Evolutionary conservation across 192 early-diverging fungal genomes (phyloP).

Genomic region (Rhizophagus sp.): DNA sequence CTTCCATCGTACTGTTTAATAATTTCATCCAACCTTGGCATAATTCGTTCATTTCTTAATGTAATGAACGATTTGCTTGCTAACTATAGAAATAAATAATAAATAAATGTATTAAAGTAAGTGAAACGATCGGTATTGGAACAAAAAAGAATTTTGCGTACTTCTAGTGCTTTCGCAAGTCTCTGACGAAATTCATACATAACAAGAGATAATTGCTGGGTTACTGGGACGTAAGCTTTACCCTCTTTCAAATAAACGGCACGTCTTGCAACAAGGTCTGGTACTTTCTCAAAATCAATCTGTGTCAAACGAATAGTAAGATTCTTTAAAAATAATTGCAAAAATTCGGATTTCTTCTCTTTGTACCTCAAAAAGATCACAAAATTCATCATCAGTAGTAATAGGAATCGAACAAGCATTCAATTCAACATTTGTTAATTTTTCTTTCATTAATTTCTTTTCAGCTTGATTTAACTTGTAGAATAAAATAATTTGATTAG

Average conservation of each 20-base stretch:
- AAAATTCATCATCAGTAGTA: conserved; percentile 45
- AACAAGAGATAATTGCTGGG: conserved; percentile 72
- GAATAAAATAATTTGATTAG: not conserved
- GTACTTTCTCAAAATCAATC: conserved; percentile 72
- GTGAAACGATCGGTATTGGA: not conserved
- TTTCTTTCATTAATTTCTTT: conserved; percentile 33
- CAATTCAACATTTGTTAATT: conserved; percentile 34
- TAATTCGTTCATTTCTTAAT: conserved; percentile 88
- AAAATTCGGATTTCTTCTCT: not conserved
- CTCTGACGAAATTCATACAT: conserved; percentile 73
- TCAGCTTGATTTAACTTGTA: conserved; percentile 37
- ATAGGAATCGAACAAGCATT: conserved; percentile 16
- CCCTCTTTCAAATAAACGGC: conserved; percentile 65
- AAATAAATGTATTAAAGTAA: not conserved
- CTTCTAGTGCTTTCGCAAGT: conserved; percentile 54
- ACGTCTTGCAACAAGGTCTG: conserved; percentile 58
- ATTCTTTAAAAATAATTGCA: not conserved
- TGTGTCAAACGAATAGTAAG: conserved; percentile 39
- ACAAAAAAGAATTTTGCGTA: conserved; percentile 33
- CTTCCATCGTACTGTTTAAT: conserved; percentile 77
- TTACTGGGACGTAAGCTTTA: conserved; percentile 71
- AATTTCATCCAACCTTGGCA: conserved; percentile 85
- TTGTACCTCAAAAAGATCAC: conserved; percentile 50
- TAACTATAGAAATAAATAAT: conserved; percentile 38
- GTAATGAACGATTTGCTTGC: conserved; percentile 79